phyloP scores from a whole-genome alignment of 139 green algal genomes.

The Chlorella sp. region DNA sequence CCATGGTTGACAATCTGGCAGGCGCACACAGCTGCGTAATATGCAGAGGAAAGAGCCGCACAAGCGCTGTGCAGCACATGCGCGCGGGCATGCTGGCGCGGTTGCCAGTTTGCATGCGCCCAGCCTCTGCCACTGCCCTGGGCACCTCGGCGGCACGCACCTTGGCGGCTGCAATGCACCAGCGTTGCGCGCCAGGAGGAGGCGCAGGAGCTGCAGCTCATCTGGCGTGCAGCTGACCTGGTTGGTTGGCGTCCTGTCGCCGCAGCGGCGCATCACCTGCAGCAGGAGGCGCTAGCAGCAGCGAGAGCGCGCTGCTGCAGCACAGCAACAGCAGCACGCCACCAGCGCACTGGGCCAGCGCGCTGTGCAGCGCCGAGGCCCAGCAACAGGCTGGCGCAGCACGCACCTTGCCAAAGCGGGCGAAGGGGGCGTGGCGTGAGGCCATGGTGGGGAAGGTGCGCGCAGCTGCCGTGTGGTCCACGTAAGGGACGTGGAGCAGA shows the following conservation, averaged over 20 bases:
- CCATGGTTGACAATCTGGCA: no score
- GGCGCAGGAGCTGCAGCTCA: background rate
- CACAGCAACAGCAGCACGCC: no score
- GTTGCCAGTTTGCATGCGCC: no score
- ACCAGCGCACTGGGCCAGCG: no score
- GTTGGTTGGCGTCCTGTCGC: background rate
- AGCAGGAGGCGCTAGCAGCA: no score
- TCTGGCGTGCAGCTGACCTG: background rate
- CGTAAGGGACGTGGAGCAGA: background rate
- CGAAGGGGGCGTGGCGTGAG: background rate
- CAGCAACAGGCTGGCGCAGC: background rate
- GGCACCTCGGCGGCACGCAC: no score
- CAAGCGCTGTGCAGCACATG: no score
- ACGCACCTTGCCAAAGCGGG: background rate
- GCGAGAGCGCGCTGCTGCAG: no score
- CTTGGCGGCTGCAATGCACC: background rate
- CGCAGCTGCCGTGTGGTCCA: background rate
- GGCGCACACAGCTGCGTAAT: no score
- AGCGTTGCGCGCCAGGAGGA: background rate
- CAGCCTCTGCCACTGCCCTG: no score
- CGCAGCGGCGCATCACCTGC: background rate
- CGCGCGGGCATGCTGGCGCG: no score
- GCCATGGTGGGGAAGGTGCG: background rate
- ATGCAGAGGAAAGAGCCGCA: no score
- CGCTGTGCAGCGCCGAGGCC: background rate